phyloP scores from a whole-genome alignment of 495 filamentous ascomycete species.

The Xylaria castorea region DNA sequence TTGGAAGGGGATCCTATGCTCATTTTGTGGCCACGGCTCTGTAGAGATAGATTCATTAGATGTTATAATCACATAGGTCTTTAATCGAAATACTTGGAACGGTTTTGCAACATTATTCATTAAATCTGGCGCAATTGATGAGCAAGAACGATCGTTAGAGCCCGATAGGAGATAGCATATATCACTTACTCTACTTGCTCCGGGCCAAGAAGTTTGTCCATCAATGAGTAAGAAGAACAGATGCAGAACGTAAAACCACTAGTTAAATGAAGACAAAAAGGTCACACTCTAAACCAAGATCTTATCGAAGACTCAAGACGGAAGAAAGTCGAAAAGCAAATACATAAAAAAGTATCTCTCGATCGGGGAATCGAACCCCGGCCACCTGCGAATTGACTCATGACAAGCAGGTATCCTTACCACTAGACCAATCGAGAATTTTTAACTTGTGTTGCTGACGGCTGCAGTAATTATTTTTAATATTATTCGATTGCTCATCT shows the following conservation, averaged over 20 bases:
- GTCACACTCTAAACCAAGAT: no score
- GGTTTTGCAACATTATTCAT: not conserved
- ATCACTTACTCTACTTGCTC: not conserved
- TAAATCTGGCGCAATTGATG: not conserved
- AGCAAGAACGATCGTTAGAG: no score
- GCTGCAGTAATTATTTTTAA: no score
- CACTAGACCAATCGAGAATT: conserved; percentile 48
- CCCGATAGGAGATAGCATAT: no score
- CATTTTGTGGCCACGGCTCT: not conserved
- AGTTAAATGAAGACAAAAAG: no score
- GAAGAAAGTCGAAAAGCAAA: not conserved
- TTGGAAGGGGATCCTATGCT: not conserved
- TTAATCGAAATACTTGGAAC: not conserved
- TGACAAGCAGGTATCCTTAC: conserved; percentile 51
- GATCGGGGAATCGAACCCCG: conserved; percentile 54
- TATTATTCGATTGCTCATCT: no score
- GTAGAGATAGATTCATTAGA: conserved; percentile 24
- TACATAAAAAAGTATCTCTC: conserved; percentile 37
- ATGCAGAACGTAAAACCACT: no score
- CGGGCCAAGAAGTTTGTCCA: not conserved
- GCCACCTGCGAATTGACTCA: conserved; percentile 43
- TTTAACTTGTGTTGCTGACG: no score
- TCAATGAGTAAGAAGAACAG: not conserved
- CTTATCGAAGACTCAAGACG: not conserved
- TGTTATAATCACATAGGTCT: conserved; percentile 9